Evolutionary conservation across 768 basidiomycete genomes (phyloP).

Genomic region (Calocera viscosa): DNA sequence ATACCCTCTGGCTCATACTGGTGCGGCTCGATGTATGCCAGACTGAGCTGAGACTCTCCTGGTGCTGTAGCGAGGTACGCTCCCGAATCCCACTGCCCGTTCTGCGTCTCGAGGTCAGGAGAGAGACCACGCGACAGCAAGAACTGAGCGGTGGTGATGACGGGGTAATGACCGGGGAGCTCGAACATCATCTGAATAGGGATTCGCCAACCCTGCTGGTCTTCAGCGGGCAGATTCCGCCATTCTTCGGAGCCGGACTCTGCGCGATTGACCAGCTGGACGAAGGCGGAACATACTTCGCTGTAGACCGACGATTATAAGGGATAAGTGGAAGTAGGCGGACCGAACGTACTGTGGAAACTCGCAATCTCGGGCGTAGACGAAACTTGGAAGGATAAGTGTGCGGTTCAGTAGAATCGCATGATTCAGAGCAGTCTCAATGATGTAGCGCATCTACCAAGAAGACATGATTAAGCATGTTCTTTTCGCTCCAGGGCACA

Average conservation of each 20-base stretch:
- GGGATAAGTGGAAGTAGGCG: too few species aligned
- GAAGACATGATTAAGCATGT: neutral
- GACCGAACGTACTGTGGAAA: constrained; percentile 15
- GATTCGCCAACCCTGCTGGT: constrained; percentile 12
- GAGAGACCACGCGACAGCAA: constrained; percentile 12
- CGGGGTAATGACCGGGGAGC: constrained; percentile 7
- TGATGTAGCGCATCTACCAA: constrained; percentile 37
- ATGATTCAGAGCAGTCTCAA: constrained; percentile 35
- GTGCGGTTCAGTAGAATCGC: constrained; percentile 35
- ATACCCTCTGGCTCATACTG: neutral
- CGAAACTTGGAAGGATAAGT: constrained; percentile 34
- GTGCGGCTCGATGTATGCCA: neutral
- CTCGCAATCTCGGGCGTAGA: constrained; percentile 39
- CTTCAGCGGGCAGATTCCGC: neutral
- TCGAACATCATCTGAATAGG: constrained; percentile 18
- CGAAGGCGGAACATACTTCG: constrained; percentile 14
- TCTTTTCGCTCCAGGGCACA: too few species aligned
- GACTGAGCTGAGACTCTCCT: neutral
- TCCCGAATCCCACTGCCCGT: neutral
- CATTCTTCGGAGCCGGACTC: constrained; percentile 15
- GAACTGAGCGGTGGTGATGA: constrained; percentile 14
- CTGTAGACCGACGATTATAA: neutral
- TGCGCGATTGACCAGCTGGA: constrained; percentile 15
- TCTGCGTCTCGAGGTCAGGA: constrained; percentile 4
- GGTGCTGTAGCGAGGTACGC: neutral